phyloP scores from a whole-genome alignment of 495 filamentous ascomycete species.

The Aspergillus biplanus region DNA sequence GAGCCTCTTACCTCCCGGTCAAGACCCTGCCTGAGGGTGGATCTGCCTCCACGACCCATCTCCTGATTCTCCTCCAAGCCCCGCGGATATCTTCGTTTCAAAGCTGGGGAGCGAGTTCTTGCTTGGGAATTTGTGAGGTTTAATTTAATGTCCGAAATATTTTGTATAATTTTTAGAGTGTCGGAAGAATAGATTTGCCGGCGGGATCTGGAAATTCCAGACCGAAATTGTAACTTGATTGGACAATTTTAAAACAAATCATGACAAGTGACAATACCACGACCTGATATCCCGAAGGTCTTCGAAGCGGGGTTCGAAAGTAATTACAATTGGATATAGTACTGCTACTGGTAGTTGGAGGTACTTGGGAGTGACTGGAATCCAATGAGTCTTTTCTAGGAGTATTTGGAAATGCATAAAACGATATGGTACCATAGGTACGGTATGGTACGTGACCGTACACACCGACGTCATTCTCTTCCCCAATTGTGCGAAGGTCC shows the following conservation, averaged over 20 bases:
- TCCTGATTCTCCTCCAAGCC: not conserved
- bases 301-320: not conserved
- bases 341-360: no score
- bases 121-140: not conserved
- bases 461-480: slow-evolving; percentile 1
- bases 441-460: no score
- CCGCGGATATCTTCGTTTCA: not conserved
- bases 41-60: slow-evolving; percentile 47
- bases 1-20: slow-evolving; percentile 55
- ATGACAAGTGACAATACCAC: not conserved
- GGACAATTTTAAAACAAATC: not conserved
- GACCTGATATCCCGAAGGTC: not conserved
- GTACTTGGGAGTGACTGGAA: no score
- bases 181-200: slow-evolving; percentile 30
- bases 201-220: slow-evolving; percentile 6
- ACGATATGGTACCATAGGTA: no score
- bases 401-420: no score
- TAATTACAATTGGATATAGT: not conserved
- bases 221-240: not conserved
- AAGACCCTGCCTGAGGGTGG: slow-evolving; percentile 55
- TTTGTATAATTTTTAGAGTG: slow-evolving; percentile 26
- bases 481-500: no score
- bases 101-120: not conserved
- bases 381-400: no score
- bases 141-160: slow-evolving; percentile 8